Conservation (phyloP, 1,284 basidiomycete genomes). For the Retiboletus flavoniger region DNA sequence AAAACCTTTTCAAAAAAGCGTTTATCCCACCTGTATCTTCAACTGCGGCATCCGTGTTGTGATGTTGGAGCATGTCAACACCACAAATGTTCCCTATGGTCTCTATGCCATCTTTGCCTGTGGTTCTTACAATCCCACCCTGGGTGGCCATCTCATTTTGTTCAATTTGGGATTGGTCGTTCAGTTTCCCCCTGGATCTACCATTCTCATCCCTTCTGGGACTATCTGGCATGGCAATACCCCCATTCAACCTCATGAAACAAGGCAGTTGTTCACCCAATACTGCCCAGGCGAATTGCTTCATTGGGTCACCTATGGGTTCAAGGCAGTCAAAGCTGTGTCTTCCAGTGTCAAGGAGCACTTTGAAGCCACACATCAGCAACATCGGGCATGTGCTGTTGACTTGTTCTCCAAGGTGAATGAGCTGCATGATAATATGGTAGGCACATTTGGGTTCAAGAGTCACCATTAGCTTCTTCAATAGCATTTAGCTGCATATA, state of each 20-base stretch:
- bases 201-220: slow-evolving; percentile 9
- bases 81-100: slow-evolving; percentile 5
- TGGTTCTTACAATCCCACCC: slow-evolving; percentile 1
- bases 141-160: slow-evolving; percentile 9
- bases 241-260: neutral
- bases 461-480: too few relatives aligned
- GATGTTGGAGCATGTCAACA: slow-evolving; percentile 1
- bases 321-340: neutral
- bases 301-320: neutral
- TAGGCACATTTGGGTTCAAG: too few relatives aligned
- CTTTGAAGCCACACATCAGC: neutral
- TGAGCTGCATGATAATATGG: too few relatives aligned
- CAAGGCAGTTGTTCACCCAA: slow-evolving; percentile 8
- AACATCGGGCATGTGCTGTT: too few relatives aligned
- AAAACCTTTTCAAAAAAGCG: neutral
- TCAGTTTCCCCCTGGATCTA: neutral
- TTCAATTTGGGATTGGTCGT: slow-evolving; percentile 1
- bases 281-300: slow-evolving; percentile 6
- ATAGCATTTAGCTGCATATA: too few relatives aligned
- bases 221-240: slow-evolving; percentile 11
- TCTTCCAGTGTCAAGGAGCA: neutral
- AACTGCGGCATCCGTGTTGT: neutral
- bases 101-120: slow-evolving; percentile 8
- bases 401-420: too few relatives aligned
- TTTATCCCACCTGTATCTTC: neutral